Evolutionary conservation across 2,329 filamentous ascomycete genomes (phyloP), one percentile per base, ranked within the genome.

Genomic region (Colletotrichum filicis): DNA sequence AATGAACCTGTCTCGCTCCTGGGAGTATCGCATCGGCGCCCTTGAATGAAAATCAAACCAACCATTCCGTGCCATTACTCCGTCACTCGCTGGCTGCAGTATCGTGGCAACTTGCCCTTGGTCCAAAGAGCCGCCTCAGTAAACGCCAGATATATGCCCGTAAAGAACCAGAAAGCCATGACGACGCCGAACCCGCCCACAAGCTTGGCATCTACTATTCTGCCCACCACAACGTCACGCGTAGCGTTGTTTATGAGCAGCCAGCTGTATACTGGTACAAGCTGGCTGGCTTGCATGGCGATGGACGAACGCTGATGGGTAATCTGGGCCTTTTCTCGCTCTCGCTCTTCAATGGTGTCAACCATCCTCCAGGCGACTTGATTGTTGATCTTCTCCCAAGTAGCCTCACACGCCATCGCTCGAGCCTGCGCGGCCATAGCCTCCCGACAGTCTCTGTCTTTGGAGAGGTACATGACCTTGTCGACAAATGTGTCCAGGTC

Each of bases 311-410:
- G 73, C 49, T 65, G 66, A 19, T 62, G 37, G 8, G 67, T 69
- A 4, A 73, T 1, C 28, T 73, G 70, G 5, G 74, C 74, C 66
- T 76, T 72, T 68, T 83, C 83, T 30, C 76, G 78, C 60, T 83
- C 81, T 26, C 87, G 81, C 58, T 87, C 83, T 19, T 85, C 83
- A 61, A 90, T 87, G n/a, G 83, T 83, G 63, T 88, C 86, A 3
- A 86, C 83, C 82, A 93, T 89, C 70, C 89, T 87, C 87, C 90
- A 90, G 3, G 92, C 92, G 1, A 93, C 92, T 61, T 88, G 89
- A 76, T 92, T 92, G 82, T 92, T 92, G 80, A 93, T 92, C 82
- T 89, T 92, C 71, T 93, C 91, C 92, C 92, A 94, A 0, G 91
- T 93, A 3, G 89, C 91, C 61, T 91, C 86, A 73, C 88, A 88